phyloP scores from a whole-genome alignment of 768 basidiomycete genomes.

The Mycena leptocephala region DNA sequence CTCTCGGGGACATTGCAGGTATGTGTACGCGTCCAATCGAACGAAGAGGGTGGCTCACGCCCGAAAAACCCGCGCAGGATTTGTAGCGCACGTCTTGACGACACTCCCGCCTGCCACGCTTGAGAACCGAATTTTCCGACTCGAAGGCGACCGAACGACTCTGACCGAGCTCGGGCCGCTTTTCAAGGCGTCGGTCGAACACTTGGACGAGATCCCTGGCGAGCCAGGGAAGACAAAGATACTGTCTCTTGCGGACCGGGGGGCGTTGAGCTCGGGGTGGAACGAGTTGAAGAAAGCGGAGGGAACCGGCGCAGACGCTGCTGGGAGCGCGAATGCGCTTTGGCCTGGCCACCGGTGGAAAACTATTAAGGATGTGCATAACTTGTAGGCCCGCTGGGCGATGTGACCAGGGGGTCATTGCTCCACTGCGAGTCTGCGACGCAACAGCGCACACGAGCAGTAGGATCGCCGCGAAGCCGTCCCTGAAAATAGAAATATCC shows the following conservation, averaged over 20 bases:
- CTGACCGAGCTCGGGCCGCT: not conserved
- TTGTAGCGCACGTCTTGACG: too few species aligned
- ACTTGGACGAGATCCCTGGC: not conserved
- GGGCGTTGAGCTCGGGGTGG: not conserved
- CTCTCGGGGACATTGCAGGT: conserved; percentile 46
- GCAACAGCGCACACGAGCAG: conserved; percentile 83
- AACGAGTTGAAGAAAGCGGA: not conserved
- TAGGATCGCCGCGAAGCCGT: conserved; percentile 73
- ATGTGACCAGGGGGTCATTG: conserved; percentile 69
- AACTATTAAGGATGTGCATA: not conserved
- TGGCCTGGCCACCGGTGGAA: not conserved
- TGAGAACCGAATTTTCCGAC: too few species aligned
- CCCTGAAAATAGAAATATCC: not conserved
- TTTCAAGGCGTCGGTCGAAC: not conserved
- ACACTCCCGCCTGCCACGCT: not conserved
- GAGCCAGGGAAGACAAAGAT: not conserved
- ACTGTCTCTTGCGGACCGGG: not conserved
- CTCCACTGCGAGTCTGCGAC: conserved; percentile 69
- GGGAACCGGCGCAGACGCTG: not conserved
- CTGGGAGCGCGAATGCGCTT: too few species aligned
- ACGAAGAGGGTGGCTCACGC: too few species aligned
- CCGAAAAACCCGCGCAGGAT: conserved; percentile 18
- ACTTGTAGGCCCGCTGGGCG: conserved; percentile 48
- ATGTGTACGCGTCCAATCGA: not conserved
- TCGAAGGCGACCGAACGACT: not conserved